Conservation (phyloP, 345 rosid species). For the Dipteronia dyeriana region DNA sequence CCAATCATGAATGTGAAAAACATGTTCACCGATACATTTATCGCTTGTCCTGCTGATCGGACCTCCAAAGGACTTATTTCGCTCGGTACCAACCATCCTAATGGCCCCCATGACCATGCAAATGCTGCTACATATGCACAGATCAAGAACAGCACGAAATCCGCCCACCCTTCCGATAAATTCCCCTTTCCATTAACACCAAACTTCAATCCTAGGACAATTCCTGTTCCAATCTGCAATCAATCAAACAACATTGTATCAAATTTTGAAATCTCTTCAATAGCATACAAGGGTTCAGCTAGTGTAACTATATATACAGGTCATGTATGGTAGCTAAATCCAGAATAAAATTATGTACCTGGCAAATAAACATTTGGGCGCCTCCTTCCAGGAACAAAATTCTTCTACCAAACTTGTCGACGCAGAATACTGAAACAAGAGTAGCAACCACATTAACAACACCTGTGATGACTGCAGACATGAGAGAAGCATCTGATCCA, state of each 20-base stretch:
- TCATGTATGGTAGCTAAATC: no score
- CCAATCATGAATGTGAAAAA: conserved; percentile 53
- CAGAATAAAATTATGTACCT: conserved; percentile 34
- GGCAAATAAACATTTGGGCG: conserved; percentile 63
- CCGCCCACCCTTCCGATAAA: no score
- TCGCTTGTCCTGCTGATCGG: conserved; percentile 51
- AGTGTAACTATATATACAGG: no score
- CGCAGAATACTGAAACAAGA: conserved; percentile 51
- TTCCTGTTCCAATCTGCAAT: conserved; percentile 23
- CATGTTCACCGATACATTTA: conserved; percentile 57
- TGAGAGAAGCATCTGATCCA: conserved; percentile 64
- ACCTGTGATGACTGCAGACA: conserved; percentile 69
- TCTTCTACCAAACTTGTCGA: conserved; percentile 65
- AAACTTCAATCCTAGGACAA: conserved; percentile 23
- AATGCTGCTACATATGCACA: conserved; percentile 46
- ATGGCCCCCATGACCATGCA: conserved; percentile 70
- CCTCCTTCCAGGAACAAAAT: conserved; percentile 78
- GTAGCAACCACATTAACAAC: conserved; percentile 67
- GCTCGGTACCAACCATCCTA: conserved; percentile 63
- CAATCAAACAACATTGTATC: no score
- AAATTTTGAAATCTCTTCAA: no score
- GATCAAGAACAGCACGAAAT: no score
- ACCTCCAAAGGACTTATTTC: conserved; percentile 50
- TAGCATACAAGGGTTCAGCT: no score
- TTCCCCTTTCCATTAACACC: no score